A percentile compares a stretch with the other conserved stretches of the same genome.
Conservation (phyloP, 225 moss, liverwort and hornwort genomes). For the Takakia lepidozioides region DNA sequence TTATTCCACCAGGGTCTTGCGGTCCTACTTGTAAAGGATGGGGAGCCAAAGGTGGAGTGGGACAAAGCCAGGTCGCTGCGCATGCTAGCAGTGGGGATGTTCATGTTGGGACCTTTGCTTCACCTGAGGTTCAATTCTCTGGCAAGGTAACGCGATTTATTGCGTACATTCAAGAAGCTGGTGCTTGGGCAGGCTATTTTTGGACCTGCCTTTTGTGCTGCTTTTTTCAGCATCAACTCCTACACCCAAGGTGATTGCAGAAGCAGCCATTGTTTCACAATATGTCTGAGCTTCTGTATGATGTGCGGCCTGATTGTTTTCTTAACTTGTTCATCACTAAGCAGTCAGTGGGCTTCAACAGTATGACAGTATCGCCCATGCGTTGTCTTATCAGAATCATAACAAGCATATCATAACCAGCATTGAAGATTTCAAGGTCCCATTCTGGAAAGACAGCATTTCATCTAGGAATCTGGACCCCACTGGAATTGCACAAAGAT, state of each 20-base stretch:
- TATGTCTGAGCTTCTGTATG: too few relatives aligned
- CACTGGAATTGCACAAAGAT: too few relatives aligned
- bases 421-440: too few relatives aligned
- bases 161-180: conserved; percentile 50
- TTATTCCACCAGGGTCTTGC: conserved; percentile 45
- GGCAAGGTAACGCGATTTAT: conserved; percentile 44
- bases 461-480: too few relatives aligned
- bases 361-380: too few relatives aligned
- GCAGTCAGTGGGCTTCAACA: too few relatives aligned
- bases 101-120: conserved; percentile 57
- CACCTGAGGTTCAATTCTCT: conserved; percentile 51
- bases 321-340: not conserved
- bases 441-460: too few relatives aligned
- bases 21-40: conserved; percentile 20
- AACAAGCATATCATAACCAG: too few relatives aligned
- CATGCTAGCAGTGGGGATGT: conserved; percentile 58
- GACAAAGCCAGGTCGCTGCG: conserved; percentile 41
- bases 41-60: conserved; percentile 27
- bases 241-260: conserved; percentile 32
- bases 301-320: too few relatives aligned
- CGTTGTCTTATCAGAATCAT: too few relatives aligned
- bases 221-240: conserved; percentile 40
- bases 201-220: conserved; percentile 50
- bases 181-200: conserved; percentile 42
- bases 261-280: not conserved